Percentiles rank a stretch among this genome's conserved stretches.
Evolutionary conservation across 2,329 filamentous ascomycete species (phyloP).

Genomic region (Colletotrichum gigasporum): DNA sequence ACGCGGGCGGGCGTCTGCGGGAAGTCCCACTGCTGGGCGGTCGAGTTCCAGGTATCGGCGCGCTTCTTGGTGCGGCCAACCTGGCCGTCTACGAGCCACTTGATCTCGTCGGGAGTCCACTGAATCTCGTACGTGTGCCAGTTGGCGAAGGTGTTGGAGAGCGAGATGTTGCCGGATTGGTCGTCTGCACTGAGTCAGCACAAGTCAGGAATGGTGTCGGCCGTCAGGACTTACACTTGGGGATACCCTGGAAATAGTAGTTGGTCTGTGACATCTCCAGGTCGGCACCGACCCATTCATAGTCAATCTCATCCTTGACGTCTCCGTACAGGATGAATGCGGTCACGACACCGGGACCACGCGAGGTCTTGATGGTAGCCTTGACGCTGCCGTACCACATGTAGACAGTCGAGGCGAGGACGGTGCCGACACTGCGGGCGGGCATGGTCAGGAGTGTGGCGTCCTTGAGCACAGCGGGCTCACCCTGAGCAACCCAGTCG

Average conservation of each 20-base stretch:
- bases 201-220: conserved; percentile 27
- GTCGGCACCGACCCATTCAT: conserved; percentile 89
- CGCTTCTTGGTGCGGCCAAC: conserved; percentile 79
- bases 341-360: conserved; percentile 90
- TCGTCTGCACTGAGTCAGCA: conserved; percentile 63
- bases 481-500: conserved; percentile 91
- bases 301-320: conserved; percentile 98
- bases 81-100: conserved; percentile 87
- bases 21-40: conserved; percentile 82
- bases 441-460: conserved; percentile 90
- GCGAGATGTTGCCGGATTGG: conserved; percentile 77
- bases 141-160: conserved; percentile 77
- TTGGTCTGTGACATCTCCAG: conserved; percentile 86
- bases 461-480: conserved; percentile 71
- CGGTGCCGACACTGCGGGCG: conserved; percentile 83
- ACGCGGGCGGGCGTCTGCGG: conserved; percentile 92
- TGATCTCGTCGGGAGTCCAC: conserved; percentile 88
- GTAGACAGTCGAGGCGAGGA: conserved; percentile 84
- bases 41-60: conserved; percentile 86
- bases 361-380: conserved; percentile 84
- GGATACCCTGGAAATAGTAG: conserved; percentile 95
- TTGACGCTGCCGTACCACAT: conserved; percentile 98
- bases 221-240: conserved; percentile 79
- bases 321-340: conserved; percentile 96
- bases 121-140: conserved; percentile 93